Percentiles rank a stretch among this genome's conserved stretches.
Conservation (phyloP, 306 rosid genomes). For the Prunus kanzakura region DNA sequence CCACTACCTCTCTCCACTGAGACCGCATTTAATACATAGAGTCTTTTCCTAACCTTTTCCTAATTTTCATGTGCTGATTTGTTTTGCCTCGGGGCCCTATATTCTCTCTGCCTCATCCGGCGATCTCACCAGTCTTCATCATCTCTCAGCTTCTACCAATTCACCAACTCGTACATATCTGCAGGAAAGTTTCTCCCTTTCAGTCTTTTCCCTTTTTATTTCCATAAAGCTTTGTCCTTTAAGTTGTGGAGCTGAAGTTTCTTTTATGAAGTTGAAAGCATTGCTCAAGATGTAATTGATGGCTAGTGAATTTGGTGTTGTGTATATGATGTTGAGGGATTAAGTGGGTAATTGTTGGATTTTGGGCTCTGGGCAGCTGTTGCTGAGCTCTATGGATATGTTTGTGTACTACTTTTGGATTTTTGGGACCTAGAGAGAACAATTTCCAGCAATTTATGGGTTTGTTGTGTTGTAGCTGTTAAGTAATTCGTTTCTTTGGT, state of each 20-base stretch:
- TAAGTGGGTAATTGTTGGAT: constrained; percentile 14
- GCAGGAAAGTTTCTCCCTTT: constrained; percentile 9
- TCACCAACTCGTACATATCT: too few species aligned
- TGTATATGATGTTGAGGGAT: background rate
- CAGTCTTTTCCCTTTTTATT: background rate
- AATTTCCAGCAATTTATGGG: background rate
- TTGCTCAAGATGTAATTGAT: background rate
- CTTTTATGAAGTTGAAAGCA: background rate
- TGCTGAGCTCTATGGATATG: constrained; percentile 49
- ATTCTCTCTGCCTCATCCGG: constrained; percentile 8
- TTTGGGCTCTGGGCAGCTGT: constrained; percentile 47
- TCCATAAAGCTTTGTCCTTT: background rate
- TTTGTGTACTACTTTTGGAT: constrained; percentile 44
- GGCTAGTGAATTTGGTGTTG: background rate
- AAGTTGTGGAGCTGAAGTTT: background rate
- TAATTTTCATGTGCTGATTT: constrained; percentile 1
- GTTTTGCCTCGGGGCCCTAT: constrained; percentile 4
- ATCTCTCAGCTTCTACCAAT: background rate
- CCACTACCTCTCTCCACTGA: constrained; percentile 3
- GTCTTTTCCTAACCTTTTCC: background rate
- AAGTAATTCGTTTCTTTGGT: constrained; percentile 21
- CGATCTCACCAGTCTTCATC: background rate
- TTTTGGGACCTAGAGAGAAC: constrained; percentile 27
- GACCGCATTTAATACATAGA: background rate
- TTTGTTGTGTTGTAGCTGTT: background rate